Evolutionary conservation across 805 yeast species (phyloP), one percentile per base, ranked within the genome.

Genomic region (Candida loeiensis): DNA sequence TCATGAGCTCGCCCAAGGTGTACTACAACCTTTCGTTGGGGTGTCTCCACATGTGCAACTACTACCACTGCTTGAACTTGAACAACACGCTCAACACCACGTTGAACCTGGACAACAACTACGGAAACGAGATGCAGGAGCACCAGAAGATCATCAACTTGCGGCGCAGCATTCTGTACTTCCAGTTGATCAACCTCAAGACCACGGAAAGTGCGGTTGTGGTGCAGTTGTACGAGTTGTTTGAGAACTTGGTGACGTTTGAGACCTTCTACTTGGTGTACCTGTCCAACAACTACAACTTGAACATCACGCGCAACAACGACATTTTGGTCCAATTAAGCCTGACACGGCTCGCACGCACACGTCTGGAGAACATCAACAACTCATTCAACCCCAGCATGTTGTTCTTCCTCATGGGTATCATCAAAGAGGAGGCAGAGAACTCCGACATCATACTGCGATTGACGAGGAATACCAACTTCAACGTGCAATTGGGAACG

Each of bases 121-220:
- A 44, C 37, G 46, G 52, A 12, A 44, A 50, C 26, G 50, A 55
- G 32, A 47, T 45, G 12, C 59, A 58, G 39, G 61, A 60, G 29
- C 64, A 63, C 39, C 66, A 62, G 28, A 60, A 60, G 37, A 48
- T 62, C 18, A 40, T 55, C 20, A 47, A 61, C 44, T 47, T 62
- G 19, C 45, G 58, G 27, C 51, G 56, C 30, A 53, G 63, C n/a
- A 53, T 64, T 17, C 52, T 64, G 7, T 61, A 50, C 39, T 63
- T 50, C 43, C 66, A 61, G 40, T 44, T 64, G 21, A 58, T 64
- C 14, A 53, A 59, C 39, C 38, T 57, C 21, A 58, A 55, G 14
- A 45, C 54, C 22, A 49, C 52, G 18, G 53, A 55, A 26, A 52
- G 46, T 18, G 43, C 47, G 14, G 41, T 46, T 2, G 44, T 49